Evolutionary conservation across 257 asterid genomes (phyloP), one percentile per base, ranked within the genome.

Genomic region (Linderniella brevidens): DNA sequence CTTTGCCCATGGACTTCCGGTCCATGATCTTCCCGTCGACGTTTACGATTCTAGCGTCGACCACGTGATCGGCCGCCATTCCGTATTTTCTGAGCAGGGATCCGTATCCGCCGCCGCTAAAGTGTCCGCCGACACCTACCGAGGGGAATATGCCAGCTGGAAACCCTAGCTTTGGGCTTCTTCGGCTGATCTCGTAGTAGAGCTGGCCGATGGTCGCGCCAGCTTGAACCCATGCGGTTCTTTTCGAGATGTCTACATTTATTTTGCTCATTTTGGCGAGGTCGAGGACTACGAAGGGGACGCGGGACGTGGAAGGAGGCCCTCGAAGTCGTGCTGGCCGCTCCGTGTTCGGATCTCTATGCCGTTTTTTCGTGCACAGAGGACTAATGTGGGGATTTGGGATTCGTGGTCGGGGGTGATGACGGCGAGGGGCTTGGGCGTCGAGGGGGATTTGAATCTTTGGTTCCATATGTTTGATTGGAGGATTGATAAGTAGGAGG

Each of bases 101-200:
- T 9, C 52, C 53, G 9, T 32, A 45, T 5, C 60, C 52, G 9
- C 60, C 60, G 4, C 60, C 60, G 11, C 46, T 45, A 1, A 55
- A 40, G 44, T 11, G 44, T 11, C 44, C 44, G 9, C 44, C 44
- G 13, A 9, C 9, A 11, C 44, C 44, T 11, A 40, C 44, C 4
- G 44, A 11, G 44, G 44, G 44, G 32, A 25, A 25, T 25, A 25
- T 25, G 32, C 35, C 58, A 0, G 42, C 58, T 0, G 58, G 58
- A 42, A 54, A 54, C 15, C 20, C 58, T 9, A 52, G 47, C 7
- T 46, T 52, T 19, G 29, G 13, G 6, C 57, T 52, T 4, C 8
- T 38, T n/a, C 38, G 47, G 8, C 38, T 19, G 38, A 52, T 52
- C 0, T 7, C 14, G 38, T 52, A 52, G 8, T 52, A 39, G 39